phyloP scores from a whole-genome alignment of 495 filamentous ascomycete genomes.

The Cercophora newfieldiana region DNA sequence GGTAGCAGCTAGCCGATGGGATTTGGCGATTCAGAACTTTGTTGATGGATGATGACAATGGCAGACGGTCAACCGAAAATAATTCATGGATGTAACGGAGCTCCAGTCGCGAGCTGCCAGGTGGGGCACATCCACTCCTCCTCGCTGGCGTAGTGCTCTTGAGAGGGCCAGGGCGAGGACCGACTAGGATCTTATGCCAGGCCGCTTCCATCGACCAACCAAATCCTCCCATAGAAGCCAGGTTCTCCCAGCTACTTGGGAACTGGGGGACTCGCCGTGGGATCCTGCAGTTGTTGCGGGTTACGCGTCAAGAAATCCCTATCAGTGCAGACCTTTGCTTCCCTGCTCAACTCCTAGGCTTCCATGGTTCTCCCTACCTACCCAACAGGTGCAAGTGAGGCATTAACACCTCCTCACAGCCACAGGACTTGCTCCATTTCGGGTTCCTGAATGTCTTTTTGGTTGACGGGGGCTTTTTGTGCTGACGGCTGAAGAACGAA shows the following conservation, averaged over 20 bases:
- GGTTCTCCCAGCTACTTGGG: constrained; percentile 7
- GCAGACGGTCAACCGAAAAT: too few species aligned
- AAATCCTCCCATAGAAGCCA: background rate
- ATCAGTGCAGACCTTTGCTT: constrained; percentile 1
- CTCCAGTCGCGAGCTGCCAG: too few species aligned
- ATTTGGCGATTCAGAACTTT: too few species aligned
- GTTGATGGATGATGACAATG: too few species aligned
- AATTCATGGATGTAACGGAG: too few species aligned
- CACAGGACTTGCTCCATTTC: background rate
- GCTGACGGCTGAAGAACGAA: background rate
- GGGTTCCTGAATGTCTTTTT: background rate
- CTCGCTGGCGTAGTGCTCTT: background rate
- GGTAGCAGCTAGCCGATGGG: too few species aligned
- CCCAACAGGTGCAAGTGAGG: background rate
- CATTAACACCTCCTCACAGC: background rate
- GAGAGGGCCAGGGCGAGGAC: background rate
- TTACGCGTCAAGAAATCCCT: constrained; percentile 4
- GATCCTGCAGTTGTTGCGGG: background rate
- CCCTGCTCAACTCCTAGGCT: background rate
- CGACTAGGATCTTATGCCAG: background rate
- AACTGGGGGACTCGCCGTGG: constrained; percentile 7
- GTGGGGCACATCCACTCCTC: background rate
- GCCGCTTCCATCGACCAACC: constrained; percentile 2
- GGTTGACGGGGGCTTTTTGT: background rate
- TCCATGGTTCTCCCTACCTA: too few species aligned